Evolutionary conservation across 805 yeast species (phyloP), one percentile per base, ranked within the genome.

Genomic region (Hanseniaspora singularis): DNA sequence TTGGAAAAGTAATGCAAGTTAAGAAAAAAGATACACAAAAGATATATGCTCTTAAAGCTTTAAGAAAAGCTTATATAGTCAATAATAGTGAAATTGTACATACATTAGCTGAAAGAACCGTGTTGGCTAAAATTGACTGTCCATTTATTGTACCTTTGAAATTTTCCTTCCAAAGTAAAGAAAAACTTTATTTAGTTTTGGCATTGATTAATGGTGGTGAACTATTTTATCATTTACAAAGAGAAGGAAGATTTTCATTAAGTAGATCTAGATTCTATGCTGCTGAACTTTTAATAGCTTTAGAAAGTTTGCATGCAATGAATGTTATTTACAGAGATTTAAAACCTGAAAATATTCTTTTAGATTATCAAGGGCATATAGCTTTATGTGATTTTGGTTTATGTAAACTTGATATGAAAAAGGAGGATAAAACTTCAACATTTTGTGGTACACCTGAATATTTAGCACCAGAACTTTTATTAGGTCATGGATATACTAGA

Each of bases 381-480:
- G 96, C 97, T 1, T 68, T 92, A 48, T 92, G 98, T 68, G 98
- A 92, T 66, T 92, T 92, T 61, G 98, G 98, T 5, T 71, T 92
- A 37, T 92, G 97, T 68, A 92, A 92, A 65, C 74, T 92, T 56
- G 86, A 92, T 67, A 92, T 92, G 98, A 76, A 79, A 54, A 76
- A 80, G 55, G 81, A 83, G 51, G 95, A 87, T 56, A 83, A 83
- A 63, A 80, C 86, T 1, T 81, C 81, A 56, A 92, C 98, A 0
- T 92, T 92, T 62, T 92, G 98, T 65, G 98, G 98, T 33, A 92
- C 98, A 0, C 97, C 97, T 0, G 97, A 92, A 64, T 92, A 92
- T 63, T 70, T 92, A 54, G 96, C 97, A 1, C 98, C 98, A 1
- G 98, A 92, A 64, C 69, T 92, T 54, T 68, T 92, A 40, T 68